These are phyloP conservation scores for Wallacemonas sp. DNA, from an alignment of 208 protist species.

Conservation along the genomic window DNA sequence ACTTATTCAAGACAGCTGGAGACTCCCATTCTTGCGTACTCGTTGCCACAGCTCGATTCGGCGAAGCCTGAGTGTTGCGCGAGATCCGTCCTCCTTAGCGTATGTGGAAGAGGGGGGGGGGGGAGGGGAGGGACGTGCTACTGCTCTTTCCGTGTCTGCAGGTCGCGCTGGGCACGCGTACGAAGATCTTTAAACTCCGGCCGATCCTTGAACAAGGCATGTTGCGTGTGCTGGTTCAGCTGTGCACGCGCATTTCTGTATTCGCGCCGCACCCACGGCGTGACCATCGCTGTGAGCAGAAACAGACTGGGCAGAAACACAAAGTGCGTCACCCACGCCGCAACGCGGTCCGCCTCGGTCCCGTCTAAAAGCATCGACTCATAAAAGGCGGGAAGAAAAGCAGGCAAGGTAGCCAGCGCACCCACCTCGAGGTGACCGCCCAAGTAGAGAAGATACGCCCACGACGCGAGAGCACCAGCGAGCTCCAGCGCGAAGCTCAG, in stretches of 20 bases:
- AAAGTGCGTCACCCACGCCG: slow-evolving; percentile 39
- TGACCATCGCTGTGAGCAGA: slow-evolving; percentile 22
- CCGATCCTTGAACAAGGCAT: slow-evolving; percentile 39
- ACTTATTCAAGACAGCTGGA: no score
- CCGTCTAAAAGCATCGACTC: slow-evolving; percentile 38
- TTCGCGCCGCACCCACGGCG: slow-evolving; percentile 32
- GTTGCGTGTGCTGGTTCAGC: slow-evolving; percentile 26
- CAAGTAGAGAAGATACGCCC: slow-evolving; percentile 36
- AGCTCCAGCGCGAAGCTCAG: slow-evolving; percentile 28
- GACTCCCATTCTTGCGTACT: no score
- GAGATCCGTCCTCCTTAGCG: no score
- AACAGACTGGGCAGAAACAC: slow-evolving; percentile 37
- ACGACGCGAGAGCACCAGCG: slow-evolving; percentile 24
- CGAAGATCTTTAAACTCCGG: slow-evolving; percentile 15
- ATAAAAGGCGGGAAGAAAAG: slow-evolving; percentile 51
- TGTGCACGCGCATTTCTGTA: slow-evolving; percentile 25
- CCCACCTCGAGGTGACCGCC: slow-evolving; percentile 26
- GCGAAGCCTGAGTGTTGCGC: no score
- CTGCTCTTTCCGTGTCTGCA: slow-evolving; percentile 11
- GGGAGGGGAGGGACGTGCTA: no score
- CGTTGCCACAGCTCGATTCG: no score
- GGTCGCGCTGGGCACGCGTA: not conserved
- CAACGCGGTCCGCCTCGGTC: slow-evolving; percentile 34
- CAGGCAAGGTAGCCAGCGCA: slow-evolving; percentile 15
- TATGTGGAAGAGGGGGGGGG: no score